Conservation (phyloP, 306 rosid species). For the Vachellia collinsii region DNA sequence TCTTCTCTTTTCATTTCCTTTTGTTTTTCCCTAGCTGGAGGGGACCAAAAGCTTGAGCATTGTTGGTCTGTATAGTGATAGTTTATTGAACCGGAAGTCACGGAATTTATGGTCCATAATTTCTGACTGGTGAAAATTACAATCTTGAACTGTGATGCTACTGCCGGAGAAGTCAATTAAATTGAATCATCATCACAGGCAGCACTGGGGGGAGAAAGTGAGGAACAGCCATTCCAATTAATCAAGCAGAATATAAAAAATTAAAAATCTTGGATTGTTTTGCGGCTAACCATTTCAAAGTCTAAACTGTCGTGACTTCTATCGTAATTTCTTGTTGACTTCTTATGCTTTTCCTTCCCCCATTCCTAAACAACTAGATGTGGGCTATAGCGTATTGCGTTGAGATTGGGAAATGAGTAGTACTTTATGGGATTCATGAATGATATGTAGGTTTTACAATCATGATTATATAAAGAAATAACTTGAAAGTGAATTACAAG, state of each 20-base stretch:
- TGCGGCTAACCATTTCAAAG: background rate
- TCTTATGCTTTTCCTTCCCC: background rate
- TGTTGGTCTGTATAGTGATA: background rate
- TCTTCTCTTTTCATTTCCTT: background rate
- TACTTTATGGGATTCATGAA: background rate
- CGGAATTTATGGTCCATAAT: background rate
- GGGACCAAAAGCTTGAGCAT: conserved; percentile 15
- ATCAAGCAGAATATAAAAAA: background rate
- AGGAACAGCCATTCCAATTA: background rate
- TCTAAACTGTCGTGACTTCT: background rate
- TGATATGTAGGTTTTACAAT: background rate
- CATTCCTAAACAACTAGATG: background rate
- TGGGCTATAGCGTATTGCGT: background rate
- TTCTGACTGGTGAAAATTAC: background rate
- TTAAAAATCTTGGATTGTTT: background rate
- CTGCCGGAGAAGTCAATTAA: background rate
- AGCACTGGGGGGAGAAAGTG: background rate
- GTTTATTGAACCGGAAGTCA: background rate
- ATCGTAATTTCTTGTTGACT: background rate
- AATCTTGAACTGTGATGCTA: background rate
- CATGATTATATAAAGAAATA: background rate
- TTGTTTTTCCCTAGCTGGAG: background rate
- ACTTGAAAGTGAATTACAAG: background rate
- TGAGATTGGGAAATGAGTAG: background rate
- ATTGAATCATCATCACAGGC: background rate